Evolutionary conservation across 371 early-diverging fungal genomes (phyloP).

Genomic region (Apophysomyces elegans): DNA sequence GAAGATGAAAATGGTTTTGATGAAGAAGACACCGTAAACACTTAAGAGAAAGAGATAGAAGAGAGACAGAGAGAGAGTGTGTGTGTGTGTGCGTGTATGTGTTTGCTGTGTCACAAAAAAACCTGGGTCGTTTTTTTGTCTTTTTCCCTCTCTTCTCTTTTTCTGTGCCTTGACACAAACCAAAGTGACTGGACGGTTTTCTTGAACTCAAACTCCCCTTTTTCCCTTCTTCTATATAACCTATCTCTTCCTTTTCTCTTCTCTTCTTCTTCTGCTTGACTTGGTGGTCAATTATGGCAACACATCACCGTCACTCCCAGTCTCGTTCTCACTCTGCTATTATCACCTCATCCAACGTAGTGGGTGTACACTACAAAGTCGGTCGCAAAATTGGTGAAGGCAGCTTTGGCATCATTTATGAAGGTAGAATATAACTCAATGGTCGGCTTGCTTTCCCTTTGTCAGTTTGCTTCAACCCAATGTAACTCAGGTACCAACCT

Average conservation of each 20-base stretch:
- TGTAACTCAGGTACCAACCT: conserved; percentile 49
- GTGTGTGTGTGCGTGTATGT: not conserved
- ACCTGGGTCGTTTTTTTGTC: conserved; percentile 12
- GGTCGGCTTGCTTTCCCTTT: not conserved
- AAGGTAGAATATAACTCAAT: conserved; percentile 64
- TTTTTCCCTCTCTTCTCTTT: conserved; percentile 5
- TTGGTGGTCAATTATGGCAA: not conserved
- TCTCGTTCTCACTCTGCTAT: not conserved
- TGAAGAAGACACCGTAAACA: no score
- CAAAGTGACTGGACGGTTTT: conserved; percentile 10
- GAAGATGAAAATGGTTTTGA: no score
- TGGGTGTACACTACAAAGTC: conserved; percentile 92
- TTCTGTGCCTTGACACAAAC: not conserved
- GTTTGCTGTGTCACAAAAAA: not conserved
- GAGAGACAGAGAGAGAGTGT: not conserved
- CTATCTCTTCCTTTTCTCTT: conserved; percentile 10
- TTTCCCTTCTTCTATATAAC: conserved; percentile 1
- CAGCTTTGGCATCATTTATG: conserved; percentile 94
- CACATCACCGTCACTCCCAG: not conserved
- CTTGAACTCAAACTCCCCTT: not conserved
- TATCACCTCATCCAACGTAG: conserved; percentile 50
- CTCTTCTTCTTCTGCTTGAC: not conserved
- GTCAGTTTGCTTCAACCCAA: not conserved
- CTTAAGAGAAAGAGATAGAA: not conserved
- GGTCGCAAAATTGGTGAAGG: conserved; percentile 96